Evolutionary conservation across 331 rosid species (phyloP).

Genomic region (Phaseolus coccineus): DNA sequence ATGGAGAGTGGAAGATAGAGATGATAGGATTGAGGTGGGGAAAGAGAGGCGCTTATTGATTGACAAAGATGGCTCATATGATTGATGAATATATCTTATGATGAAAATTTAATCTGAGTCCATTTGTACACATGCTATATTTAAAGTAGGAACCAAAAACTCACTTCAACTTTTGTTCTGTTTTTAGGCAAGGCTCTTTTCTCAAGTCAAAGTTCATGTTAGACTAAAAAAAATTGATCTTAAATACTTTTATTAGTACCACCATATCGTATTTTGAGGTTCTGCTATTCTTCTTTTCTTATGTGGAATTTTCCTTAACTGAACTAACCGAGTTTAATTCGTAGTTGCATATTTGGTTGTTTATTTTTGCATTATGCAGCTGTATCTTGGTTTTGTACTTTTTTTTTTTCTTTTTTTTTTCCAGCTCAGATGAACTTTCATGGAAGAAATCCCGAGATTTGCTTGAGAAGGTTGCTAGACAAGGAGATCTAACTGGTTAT

Average conservation of each 20-base stretch:
- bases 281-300: conserved; percentile 4
- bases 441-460: conserved; percentile 84
- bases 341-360: conserved; percentile 20
- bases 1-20: not conserved
- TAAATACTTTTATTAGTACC: conserved; percentile 21
- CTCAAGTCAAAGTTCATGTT: conserved; percentile 29
- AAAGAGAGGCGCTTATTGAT: not conserved
- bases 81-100: not conserved
- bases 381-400: conserved; percentile 30
- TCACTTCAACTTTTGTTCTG: conserved; percentile 16
- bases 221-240: not conserved
- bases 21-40: not conserved
- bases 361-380: conserved; percentile 36
- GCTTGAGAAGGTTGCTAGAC: conserved; percentile 82
- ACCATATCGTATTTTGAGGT: conserved; percentile 27
- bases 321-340: conserved; percentile 9
- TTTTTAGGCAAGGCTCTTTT: conserved; percentile 17
- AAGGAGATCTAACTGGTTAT: conserved; percentile 81
- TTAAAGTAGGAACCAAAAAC: conserved; percentile 25
- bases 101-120: not conserved
- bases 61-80: not conserved
- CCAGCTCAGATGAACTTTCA: conserved; percentile 86
- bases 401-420: conserved; percentile 45
- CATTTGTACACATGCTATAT: conserved; percentile 7
- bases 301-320: conserved; percentile 34